Conservation (phyloP, 1,284 basidiomycete species). For the Boletus subluridellus region DNA sequence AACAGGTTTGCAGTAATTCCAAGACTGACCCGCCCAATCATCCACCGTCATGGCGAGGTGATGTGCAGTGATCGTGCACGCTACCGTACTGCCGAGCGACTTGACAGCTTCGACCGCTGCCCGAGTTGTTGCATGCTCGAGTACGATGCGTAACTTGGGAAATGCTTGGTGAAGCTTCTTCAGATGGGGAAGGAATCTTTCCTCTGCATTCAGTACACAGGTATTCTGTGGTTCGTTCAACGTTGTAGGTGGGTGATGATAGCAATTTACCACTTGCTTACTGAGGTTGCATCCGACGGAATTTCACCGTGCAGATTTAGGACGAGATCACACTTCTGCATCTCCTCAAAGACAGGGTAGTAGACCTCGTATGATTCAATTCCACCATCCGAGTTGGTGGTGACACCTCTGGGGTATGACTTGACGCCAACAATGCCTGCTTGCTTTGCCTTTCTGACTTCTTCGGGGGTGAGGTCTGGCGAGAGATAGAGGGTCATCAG, state of each 20-base stretch:
- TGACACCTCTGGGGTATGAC: conserved; percentile 96
- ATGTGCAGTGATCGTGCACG: conserved; percentile 96
- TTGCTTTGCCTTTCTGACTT: conserved; percentile 83
- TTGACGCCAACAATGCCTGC: conserved; percentile 95
- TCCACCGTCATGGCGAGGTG: conserved; percentile 94
- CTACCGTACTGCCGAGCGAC: conserved; percentile 83
- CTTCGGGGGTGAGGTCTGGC: conserved; percentile 85
- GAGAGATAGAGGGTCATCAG: conserved; percentile 96
- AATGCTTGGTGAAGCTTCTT: conserved; percentile 80
- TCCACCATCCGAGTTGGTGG: conserved; percentile 95
- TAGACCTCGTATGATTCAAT: conserved; percentile 96
- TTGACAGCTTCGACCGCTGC: conserved; percentile 92
- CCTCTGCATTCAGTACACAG: conserved; percentile 93
- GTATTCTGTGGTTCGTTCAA: conserved; percentile 58
- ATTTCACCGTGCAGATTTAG: conserved; percentile 98
- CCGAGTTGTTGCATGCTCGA: conserved; percentile 98
- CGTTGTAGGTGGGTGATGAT: conserved; percentile 2
- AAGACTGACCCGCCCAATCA: conserved; percentile 95
- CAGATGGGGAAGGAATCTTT: conserved; percentile 87
- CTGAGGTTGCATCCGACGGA: conserved; percentile 81
- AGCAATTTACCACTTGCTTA: conserved; percentile 37
- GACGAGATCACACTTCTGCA: conserved; percentile 92
- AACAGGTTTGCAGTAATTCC: conserved; percentile 98
- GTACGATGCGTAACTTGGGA: conserved; percentile 91
- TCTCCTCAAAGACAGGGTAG: conserved; percentile 91